phyloP scores from a whole-genome alignment of 2,329 filamentous ascomycete genomes.

The Sporothrix phasma region DNA sequence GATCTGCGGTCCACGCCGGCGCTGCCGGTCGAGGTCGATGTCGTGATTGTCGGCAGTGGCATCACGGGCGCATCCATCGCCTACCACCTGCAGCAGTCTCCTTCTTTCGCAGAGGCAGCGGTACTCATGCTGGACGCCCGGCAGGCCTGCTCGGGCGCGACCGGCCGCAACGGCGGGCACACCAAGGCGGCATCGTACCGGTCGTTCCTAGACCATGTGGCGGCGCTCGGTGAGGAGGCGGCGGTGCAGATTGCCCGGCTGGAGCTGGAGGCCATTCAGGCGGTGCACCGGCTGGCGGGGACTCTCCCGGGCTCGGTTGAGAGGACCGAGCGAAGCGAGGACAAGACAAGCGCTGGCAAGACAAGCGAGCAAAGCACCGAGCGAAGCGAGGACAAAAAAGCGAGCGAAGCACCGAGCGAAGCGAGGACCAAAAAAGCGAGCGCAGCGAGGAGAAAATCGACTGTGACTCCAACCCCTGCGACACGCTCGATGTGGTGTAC shows the following conservation, averaged over 20 bases:
- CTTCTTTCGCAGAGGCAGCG: neutral
- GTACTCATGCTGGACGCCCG: constrained; percentile 56
- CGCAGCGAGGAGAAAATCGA: constrained; percentile 26
- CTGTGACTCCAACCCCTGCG: constrained; percentile 40
- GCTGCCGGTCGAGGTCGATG: constrained; percentile 44
- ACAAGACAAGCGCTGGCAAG: neutral
- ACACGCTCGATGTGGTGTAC: constrained; percentile 50
- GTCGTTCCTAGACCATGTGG: constrained; percentile 38
- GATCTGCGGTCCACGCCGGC: constrained; percentile 39
- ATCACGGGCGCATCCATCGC: constrained; percentile 53
- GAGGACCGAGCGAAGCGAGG: neutral
- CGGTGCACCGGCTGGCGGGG: constrained; percentile 44
- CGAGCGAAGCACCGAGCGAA: constrained; percentile 30
- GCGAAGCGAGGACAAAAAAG: constrained; percentile 6
- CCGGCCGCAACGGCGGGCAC: constrained; percentile 46
- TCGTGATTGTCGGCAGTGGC: constrained; percentile 55
- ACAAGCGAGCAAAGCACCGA: too few relatives aligned
- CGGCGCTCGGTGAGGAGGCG: constrained; percentile 35
- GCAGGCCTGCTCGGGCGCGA: constrained; percentile 56
- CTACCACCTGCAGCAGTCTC: constrained; percentile 35
- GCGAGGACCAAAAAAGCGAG: too few relatives aligned
- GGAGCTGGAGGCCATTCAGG: constrained; percentile 43
- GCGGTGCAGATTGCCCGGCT: constrained; percentile 42
- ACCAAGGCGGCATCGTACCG: constrained; percentile 37
- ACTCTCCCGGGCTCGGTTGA: neutral